phyloP scores from a whole-genome alignment of 768 basidiomycete species.

The Mycena galopus region DNA sequence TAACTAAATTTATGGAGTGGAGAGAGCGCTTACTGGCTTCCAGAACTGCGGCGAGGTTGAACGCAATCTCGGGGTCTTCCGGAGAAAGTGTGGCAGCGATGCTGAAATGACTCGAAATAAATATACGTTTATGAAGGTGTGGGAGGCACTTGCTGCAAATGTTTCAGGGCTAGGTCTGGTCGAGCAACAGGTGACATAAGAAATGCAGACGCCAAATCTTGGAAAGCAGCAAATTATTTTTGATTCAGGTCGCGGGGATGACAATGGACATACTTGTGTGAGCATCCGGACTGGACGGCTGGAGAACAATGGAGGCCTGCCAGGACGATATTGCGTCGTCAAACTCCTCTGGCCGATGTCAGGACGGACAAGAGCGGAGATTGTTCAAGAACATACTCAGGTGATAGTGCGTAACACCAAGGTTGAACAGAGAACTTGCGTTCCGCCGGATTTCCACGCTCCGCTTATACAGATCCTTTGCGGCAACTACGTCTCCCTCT shows the following conservation, averaged over 20 bases:
- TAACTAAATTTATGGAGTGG: conserved; percentile 51
- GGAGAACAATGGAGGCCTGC: conserved; percentile 86
- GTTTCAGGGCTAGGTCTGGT: conserved; percentile 89
- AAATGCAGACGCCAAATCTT: conserved; percentile 92
- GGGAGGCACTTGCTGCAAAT: conserved; percentile 71
- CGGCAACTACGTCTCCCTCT: conserved; percentile 86
- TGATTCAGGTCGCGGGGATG: conserved; percentile 32
- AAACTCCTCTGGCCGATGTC: conserved; percentile 76
- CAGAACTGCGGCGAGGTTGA: conserved; percentile 91
- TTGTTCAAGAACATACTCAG: conserved; percentile 69
- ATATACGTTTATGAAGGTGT: conserved; percentile 43
- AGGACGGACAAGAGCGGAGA: conserved; percentile 24
- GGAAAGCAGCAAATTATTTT: conserved; percentile 36
- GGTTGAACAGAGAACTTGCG: conserved; percentile 87
- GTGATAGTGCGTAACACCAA: conserved; percentile 92
- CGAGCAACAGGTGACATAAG: conserved; percentile 84
- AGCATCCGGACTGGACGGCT: conserved; percentile 87
- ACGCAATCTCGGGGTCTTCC: conserved; percentile 92
- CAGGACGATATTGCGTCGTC: conserved; percentile 88
- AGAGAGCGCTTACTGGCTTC: conserved; percentile 79
- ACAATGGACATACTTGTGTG: conserved; percentile 91
- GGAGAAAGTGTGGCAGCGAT: conserved; percentile 87
- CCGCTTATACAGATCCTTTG: conserved; percentile 81
- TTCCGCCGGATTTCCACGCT: conserved; percentile 85
- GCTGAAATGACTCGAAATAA: conserved; percentile 60